Evolutionary conservation across 2,329 filamentous ascomycete genomes (phyloP).

Genomic region (Penicillium decumbens): DNA sequence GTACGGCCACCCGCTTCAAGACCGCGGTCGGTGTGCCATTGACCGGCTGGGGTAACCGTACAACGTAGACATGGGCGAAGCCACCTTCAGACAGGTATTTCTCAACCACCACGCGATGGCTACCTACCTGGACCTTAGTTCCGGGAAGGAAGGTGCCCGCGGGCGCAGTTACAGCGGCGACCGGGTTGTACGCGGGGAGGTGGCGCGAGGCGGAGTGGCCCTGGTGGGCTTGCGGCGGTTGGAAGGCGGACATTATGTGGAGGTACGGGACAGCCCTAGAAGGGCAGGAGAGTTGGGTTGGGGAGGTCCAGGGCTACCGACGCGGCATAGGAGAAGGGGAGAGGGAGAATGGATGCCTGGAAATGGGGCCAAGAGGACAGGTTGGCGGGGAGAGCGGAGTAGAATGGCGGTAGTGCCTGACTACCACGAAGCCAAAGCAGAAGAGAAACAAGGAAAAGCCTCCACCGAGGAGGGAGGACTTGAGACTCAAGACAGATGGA

Average conservation of each 20-base stretch:
- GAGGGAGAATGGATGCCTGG: slow-evolving; percentile 11
- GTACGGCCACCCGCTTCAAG: slow-evolving; percentile 90
- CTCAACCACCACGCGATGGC: slow-evolving; percentile 87
- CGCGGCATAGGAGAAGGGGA: slow-evolving; percentile 22
- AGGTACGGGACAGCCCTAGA: slow-evolving; percentile 23
- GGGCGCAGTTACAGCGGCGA: slow-evolving; percentile 43
- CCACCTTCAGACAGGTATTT: slow-evolving; percentile 97
- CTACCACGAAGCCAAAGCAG: slow-evolving; percentile 13
- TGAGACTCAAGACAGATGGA: slow-evolving; percentile 6
- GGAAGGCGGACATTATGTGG: slow-evolving; percentile 33
- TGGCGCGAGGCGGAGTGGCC: slow-evolving; percentile 29
- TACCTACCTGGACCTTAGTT: slow-evolving; percentile 94
- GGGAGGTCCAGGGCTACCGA: slow-evolving; percentile 14
- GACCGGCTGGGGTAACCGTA: slow-evolving; percentile 72
- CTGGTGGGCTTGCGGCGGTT: slow-evolving; percentile 28
- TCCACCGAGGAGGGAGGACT: neutral
- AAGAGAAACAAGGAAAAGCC: slow-evolving; percentile 6
- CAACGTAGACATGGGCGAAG: slow-evolving; percentile 97
- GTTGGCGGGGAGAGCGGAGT: slow-evolving; percentile 18
- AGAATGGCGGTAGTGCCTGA: slow-evolving; percentile 18
- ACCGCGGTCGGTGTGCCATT: slow-evolving; percentile 77
- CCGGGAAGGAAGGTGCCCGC: slow-evolving; percentile 85
- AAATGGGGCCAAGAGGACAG: slow-evolving; percentile 20
- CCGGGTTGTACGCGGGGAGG: slow-evolving; percentile 33
- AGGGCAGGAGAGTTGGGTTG: slow-evolving; percentile 20